Evolutionary conservation across 2,329 filamentous ascomycete genomes (phyloP).

Genomic region (Ophiostoma triangulosporum): DNA sequence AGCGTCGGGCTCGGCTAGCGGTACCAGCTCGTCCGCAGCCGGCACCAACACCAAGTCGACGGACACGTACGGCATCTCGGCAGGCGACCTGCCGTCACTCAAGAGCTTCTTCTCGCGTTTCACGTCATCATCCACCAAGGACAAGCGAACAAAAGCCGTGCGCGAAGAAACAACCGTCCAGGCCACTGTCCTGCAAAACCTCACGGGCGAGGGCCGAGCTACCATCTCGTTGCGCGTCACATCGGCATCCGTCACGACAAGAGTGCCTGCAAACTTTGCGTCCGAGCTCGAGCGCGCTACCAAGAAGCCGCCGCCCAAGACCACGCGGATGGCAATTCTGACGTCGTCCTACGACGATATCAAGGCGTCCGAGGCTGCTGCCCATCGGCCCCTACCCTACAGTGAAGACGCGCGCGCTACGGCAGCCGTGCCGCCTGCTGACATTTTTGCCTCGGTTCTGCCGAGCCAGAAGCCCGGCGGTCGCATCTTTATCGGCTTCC

Average conservation of each 20-base stretch:
- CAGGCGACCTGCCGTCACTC: conserved; percentile 46
- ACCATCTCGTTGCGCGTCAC: conserved; percentile 84
- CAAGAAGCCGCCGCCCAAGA: conserved; percentile 88
- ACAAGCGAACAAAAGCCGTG: conserved; percentile 41
- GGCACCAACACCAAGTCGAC: conserved; percentile 23
- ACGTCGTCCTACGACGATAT: conserved; percentile 84
- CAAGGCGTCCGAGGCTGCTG: conserved; percentile 40
- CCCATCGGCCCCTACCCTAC: conserved; percentile 10
- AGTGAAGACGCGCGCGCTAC: conserved; percentile 27
- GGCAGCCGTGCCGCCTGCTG: conserved; percentile 34
- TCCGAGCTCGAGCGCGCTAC: conserved; percentile 87
- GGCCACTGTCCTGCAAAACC: conserved; percentile 52
- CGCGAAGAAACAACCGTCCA: conserved; percentile 51
- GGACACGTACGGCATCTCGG: conserved; percentile 36
- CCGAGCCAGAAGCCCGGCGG: conserved; percentile 72
- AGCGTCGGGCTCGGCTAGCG: conserved; percentile 16
- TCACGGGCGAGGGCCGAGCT: conserved; percentile 56
- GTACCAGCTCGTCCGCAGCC: not conserved
- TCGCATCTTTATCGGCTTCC: conserved; percentile 92
- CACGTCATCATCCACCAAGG: conserved; percentile 34
- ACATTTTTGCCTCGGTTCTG: conserved; percentile 82
- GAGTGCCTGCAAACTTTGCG: conserved; percentile 57
- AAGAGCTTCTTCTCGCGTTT: conserved; percentile 70
- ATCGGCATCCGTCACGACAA: conserved; percentile 68
- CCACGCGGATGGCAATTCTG: conserved; percentile 71